These are phyloP conservation scores for Phymatotrichopsis omnivora DNA, from an alignment of 2,329 filamentous ascomycete species.

Conservation along the genomic window DNA sequence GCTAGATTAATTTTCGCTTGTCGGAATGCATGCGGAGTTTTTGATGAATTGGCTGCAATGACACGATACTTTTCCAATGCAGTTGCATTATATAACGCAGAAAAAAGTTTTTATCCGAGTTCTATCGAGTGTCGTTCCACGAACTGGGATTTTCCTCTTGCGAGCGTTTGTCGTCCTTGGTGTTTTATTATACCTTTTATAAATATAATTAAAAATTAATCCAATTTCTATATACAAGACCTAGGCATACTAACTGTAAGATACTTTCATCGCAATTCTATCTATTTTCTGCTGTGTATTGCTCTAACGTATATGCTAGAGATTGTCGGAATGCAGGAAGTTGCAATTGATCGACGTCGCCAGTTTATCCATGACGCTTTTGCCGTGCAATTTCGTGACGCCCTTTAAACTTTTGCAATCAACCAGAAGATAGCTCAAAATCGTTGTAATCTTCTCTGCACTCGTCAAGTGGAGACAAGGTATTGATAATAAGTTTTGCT, in stretches of 20 bases:
- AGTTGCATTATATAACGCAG: conserved; percentile 21
- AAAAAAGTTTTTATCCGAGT: conserved; percentile 21
- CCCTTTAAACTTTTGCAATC: neutral
- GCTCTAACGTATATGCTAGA: neutral
- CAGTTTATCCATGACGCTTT: neutral
- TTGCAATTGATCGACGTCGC: neutral
- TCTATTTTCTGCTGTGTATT: neutral
- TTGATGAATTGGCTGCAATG: conserved; percentile 22
- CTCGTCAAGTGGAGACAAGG: conserved; percentile 10
- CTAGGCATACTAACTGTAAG: too few relatives aligned
- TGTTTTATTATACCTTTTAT: too few relatives aligned
- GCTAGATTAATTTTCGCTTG: conserved; percentile 20
- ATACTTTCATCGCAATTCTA: neutral
- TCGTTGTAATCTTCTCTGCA: conserved; percentile 22
- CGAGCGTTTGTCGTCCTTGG: conserved; percentile 13
- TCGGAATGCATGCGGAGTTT: conserved; percentile 22
- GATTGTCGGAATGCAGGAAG: neutral
- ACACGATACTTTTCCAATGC: conserved; percentile 26
- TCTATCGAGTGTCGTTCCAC: conserved; percentile 8
- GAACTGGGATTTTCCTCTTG: neutral
- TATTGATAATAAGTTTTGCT: conserved; percentile 19
- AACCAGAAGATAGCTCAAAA: conserved; percentile 18
- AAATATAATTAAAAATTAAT: too few relatives aligned
- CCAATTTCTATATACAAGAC: too few relatives aligned
- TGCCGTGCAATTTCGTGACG: neutral